Evolutionary conservation across 768 basidiomycete species (phyloP).

Genomic region (Agaricus sinodeliciosus): DNA sequence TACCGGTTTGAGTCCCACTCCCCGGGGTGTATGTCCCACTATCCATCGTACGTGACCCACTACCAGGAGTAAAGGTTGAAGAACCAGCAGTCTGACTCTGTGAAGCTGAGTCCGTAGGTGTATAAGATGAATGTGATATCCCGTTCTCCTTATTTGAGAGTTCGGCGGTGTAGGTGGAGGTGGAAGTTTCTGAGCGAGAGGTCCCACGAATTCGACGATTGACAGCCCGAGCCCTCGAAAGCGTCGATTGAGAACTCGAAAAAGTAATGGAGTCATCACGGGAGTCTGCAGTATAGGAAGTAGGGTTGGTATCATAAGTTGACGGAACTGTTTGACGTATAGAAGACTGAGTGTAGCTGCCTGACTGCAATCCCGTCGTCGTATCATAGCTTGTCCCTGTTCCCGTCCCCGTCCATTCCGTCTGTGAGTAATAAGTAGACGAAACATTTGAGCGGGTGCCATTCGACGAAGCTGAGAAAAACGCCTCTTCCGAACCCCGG

Average conservation of each 20-base stretch:
- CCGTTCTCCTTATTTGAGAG: constrained; percentile 56
- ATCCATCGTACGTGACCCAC: constrained; percentile 16
- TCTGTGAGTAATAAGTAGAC: constrained; percentile 32
- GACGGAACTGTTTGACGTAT: constrained; percentile 43
- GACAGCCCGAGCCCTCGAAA: constrained; percentile 55
- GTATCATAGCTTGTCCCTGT: constrained; percentile 16
- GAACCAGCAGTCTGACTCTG: constrained; percentile 1
- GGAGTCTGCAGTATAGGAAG: constrained; percentile 52
- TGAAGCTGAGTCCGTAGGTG: not conserved
- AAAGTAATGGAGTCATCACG: constrained; percentile 35
- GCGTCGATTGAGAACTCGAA: constrained; percentile 41
- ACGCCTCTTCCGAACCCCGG: constrained; percentile 30
- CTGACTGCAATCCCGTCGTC: constrained; percentile 22
- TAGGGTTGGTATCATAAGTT: constrained; percentile 43
- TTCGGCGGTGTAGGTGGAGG: constrained; percentile 35
- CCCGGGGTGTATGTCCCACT: constrained; percentile 22
- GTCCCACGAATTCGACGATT: constrained; percentile 40
- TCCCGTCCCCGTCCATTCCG: constrained; percentile 13
- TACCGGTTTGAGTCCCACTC: constrained; percentile 22
- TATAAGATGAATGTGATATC: constrained; percentile 3
- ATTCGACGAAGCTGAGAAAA: constrained; percentile 32
- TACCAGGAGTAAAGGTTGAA: constrained; percentile 15
- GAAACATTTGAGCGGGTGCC: constrained; percentile 24
- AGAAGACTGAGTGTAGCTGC: constrained; percentile 20
- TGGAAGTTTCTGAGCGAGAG: constrained; percentile 37